Evolutionary conservation across 169 alveolate genomes (phyloP), one percentile per base, ranked within the genome.

Genomic region (Ichthyophthirius multifiliis): DNA sequence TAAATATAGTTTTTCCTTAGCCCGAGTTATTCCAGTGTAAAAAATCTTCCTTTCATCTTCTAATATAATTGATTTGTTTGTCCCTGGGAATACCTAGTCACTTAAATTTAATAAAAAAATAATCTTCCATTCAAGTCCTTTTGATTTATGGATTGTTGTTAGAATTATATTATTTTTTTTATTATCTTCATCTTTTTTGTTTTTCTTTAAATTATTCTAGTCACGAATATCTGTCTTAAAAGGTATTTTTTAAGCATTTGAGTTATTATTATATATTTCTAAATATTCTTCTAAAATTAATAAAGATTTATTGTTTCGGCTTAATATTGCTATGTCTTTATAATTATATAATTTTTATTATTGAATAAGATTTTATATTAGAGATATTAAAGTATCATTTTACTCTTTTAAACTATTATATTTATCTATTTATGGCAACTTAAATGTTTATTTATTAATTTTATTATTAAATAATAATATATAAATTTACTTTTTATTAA

Each of bases 121-220:
- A 18, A 37, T 32, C 18, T 67, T 62, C 77, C 77, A 67, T 41
- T 67, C 77, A 18, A 67, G 30, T n/a, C 77, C 77, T 39, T 67
- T 67, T 13, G 63, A 37, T 67, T 67, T 67, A 23, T 67, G 77
- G 35, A 67, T 67, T 2, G 77, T 67, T 0, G 77, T 34, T 0
- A 67, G 55, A 67, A 37, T 37, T 18, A 67, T 62, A 55, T 7
- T 55, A 27, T 55, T 27, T 27, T 18, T 6, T 1, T 55, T n/a
- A 1, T 55, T 18, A 20, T 4, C 71, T 0, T 27, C 71, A 55
- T 55, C 71, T 0, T 27, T 55, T 20, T 55, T 16, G 31, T 27
- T 55, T n/a, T n/a, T n/a, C n/a, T n/a, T n/a, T n/a, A n/a, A n/a
- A n/a, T n/a, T n/a, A n/a, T n/a, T n/a, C n/a, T n/a, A n/a, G n/a